Evolutionary conservation across 1,284 basidiomycete genomes (phyloP).

Genomic region (Sanguinoderma infundibulare): DNA sequence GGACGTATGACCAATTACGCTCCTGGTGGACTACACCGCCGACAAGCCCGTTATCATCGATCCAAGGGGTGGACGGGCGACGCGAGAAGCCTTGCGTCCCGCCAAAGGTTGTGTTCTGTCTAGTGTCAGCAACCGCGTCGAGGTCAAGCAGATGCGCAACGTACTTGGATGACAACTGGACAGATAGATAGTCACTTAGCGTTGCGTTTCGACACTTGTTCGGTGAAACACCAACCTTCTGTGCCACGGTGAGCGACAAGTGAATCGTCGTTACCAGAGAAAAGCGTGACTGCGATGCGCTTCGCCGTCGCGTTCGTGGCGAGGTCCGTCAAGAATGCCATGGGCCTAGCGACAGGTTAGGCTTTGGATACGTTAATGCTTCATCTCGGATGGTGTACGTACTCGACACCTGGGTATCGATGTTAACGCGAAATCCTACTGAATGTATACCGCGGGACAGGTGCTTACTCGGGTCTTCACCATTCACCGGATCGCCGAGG

Average conservation of each 20-base stretch:
- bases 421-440: background rate
- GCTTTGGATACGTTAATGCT: background rate
- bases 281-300: slow-evolving; percentile 31
- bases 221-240: slow-evolving; percentile 49
- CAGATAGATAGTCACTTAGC: background rate
- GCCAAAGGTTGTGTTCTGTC: slow-evolving; percentile 48
- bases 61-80: slow-evolving; percentile 62
- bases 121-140: background rate
- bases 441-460: background rate
- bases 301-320: slow-evolving; percentile 31
- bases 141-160: background rate
- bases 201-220: background rate
- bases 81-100: slow-evolving; percentile 70
- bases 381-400: slow-evolving; percentile 25
- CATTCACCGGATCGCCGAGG: slow-evolving; percentile 32
- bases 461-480: slow-evolving; percentile 50
- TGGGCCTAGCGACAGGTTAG: slow-evolving; percentile 27
- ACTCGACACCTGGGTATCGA: slow-evolving; percentile 49
- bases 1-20: slow-evolving; percentile 36
- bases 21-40: slow-evolving; percentile 39
- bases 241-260: slow-evolving; percentile 40
- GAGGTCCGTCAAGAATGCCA: slow-evolving; percentile 36
- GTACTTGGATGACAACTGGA: slow-evolving; percentile 65
- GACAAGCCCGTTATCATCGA: slow-evolving; percentile 30
- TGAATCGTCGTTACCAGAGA: slow-evolving; percentile 37